phyloP scores from a whole-genome alignment of 1,139 yeast species.

The Magnusiomyces suaveolens region DNA sequence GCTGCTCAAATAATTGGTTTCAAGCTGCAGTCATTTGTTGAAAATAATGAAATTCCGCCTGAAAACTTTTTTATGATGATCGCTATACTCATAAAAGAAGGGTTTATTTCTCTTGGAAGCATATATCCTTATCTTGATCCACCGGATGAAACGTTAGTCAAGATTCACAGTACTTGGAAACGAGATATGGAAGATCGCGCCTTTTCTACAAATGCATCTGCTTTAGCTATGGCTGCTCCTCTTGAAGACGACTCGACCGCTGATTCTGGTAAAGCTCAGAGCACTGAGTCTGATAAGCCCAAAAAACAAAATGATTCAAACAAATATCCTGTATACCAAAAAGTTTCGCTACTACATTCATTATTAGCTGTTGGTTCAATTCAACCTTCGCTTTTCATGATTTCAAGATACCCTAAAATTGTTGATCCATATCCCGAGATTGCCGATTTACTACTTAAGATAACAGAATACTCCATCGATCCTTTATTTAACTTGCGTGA shows the following conservation, averaged over 20 bases:
- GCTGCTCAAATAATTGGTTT: slow-evolving; percentile 56
- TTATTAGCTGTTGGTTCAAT: slow-evolving; percentile 56
- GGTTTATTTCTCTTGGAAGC: slow-evolving; percentile 56
- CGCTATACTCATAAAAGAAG: slow-evolving; percentile 56
- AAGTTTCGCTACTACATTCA: slow-evolving; percentile 41
- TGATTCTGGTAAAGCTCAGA: slow-evolving; percentile 13
- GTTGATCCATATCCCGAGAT: slow-evolving; percentile 48
- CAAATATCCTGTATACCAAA: slow-evolving; percentile 24
- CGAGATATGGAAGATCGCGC: slow-evolving; percentile 52
- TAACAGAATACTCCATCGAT: slow-evolving; percentile 43
- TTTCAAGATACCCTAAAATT: slow-evolving; percentile 55
- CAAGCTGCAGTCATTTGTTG: slow-evolving; percentile 37
- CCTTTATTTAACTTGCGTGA: slow-evolving; percentile 38
- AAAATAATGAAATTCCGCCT: slow-evolving; percentile 32
- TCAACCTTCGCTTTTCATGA: slow-evolving; percentile 52
- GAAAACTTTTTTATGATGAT: slow-evolving; percentile 41
- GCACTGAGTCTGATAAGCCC: slow-evolving; percentile 11
- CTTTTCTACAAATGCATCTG: slow-evolving; percentile 59
- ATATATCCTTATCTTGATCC: slow-evolving; percentile 52
- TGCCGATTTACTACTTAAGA: slow-evolving; percentile 39
- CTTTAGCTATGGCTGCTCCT: slow-evolving; percentile 83
- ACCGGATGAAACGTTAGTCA: slow-evolving; percentile 33
- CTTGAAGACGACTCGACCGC: slow-evolving; percentile 37
- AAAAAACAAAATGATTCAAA: slow-evolving; percentile 17
- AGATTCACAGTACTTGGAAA: slow-evolving; percentile 40